These are phyloP conservation scores for Podospora sp. DNA, from an alignment of 495 filamentous ascomycete genomes.

Conservation along the genomic window DNA sequence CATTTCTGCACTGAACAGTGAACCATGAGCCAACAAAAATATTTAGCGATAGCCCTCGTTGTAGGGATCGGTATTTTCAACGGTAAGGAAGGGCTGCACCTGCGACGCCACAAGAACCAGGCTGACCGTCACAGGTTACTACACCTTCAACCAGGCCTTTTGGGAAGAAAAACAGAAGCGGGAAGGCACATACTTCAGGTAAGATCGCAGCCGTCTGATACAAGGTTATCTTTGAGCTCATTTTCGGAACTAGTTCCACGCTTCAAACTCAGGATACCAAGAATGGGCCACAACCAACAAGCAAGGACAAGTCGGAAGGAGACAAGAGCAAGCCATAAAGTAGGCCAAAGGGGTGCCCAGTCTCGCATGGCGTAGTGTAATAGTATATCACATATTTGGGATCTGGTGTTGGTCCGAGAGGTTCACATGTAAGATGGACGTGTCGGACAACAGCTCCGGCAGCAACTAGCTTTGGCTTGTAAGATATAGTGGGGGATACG, in stretches of 20 bases:
- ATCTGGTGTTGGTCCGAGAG: not conserved
- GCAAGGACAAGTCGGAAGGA: not conserved
- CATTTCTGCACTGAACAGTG: not conserved
- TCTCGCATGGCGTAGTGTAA: too few species aligned
- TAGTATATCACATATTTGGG: not conserved
- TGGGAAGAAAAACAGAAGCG: conserved; percentile 39
- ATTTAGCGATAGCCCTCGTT: conserved; percentile 27
- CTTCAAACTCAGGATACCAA: not conserved
- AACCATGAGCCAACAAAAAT: conserved; percentile 30
- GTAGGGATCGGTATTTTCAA: conserved; percentile 33
- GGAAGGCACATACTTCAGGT: conserved; percentile 25
- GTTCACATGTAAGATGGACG: not conserved
- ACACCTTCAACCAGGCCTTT: conserved; percentile 45
- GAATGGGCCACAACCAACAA: not conserved
- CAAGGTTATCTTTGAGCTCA: conserved; percentile 15
- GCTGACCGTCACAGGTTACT: conserved; percentile 43
- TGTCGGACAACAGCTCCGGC: not conserved
- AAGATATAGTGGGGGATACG: not conserved
- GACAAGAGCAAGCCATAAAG: not conserved
- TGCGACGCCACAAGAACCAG: not conserved
- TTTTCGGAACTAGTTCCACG: conserved; percentile 10
- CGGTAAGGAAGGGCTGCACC: conserved; percentile 22
- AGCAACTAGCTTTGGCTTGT: not conserved
- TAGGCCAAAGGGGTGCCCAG: not conserved
- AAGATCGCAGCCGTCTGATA: conserved; percentile 10